Percentiles rank a stretch among this genome's conserved stretches.
Evolutionary conservation across 2,329 filamentous ascomycete species (phyloP).

Genomic region (Botryotinia calthae): DNA sequence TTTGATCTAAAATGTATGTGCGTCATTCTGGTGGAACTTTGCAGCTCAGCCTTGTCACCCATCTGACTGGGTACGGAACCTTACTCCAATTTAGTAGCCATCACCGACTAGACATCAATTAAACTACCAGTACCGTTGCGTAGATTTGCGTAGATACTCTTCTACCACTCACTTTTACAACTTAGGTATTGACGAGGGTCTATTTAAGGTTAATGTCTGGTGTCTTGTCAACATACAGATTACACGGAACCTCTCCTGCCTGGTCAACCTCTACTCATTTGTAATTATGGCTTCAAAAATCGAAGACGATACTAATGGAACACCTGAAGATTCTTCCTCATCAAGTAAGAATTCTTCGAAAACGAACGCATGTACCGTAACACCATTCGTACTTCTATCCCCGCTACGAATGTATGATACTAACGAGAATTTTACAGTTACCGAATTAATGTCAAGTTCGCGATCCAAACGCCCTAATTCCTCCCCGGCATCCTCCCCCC

Average conservation of each 20-base stretch:
- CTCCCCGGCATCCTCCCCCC: background rate
- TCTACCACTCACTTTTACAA: background rate
- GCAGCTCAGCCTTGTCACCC: background rate
- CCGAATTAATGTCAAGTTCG: slow-evolving; percentile 48
- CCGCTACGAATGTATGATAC: background rate
- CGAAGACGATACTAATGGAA: slow-evolving; percentile 43
- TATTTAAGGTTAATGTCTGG: background rate
- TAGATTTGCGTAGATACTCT: background rate
- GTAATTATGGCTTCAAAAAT: slow-evolving; percentile 35
- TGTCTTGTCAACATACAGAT: background rate
- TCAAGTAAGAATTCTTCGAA: slow-evolving; percentile 25
- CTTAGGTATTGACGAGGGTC: background rate
- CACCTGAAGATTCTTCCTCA: slow-evolving; percentile 34
- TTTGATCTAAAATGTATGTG: background rate
- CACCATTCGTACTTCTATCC: background rate
- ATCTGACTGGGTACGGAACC: background rate
- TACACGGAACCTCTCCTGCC: too few relatives aligned
- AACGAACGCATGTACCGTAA: slow-evolving; percentile 46
- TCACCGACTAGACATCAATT: background rate
- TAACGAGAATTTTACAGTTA: slow-evolving; percentile 41
- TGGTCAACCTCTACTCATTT: background rate
- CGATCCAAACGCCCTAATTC: slow-evolving; percentile 5
- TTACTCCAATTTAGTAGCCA: background rate
- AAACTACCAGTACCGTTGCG: background rate
- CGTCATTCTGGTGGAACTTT: slow-evolving; percentile 4